Base-by-base conservation (phyloP, 192 early-diverging fungal genomes). In the Linnemannia schmuckeri region DNA sequence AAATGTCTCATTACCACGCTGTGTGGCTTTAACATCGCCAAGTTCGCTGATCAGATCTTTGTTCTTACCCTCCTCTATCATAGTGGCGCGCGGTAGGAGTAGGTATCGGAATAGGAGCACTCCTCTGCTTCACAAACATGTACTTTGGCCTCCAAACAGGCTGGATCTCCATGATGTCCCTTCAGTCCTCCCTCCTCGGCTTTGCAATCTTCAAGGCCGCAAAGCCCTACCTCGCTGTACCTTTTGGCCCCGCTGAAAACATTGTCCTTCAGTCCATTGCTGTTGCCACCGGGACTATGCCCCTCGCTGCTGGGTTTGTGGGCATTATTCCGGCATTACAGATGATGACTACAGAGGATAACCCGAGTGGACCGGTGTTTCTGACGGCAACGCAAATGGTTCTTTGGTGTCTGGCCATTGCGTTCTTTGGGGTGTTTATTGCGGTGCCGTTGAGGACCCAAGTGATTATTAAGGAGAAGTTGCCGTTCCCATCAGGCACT, bases 371-470 rank as follows among this genome's bases (percentile, higher is more conserved):
- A 20, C 91, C 92, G 0, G 91, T 94, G 4, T 81, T 90, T 47
- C 82, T 94, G 27, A 82, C 66, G 24, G 89, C 83, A 0, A 68
- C 40, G 44, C 87, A 93, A 76, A 81, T 97, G 54, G 90, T 96
- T 47, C 83, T 95, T 1, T 97, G 95, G 95, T 93, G 94, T 27
- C 71, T 97, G 44, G 95, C 92, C 7, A 88, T 95, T 74, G 94
- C 96, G 22, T 96, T 96, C 85, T 97, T 96, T 90, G 97, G 97
- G n/a, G 94, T 97, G 5, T 97, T 97, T 88, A 97, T 97, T 90
- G 96, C 96, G 7, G 90, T 96, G 2, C 96, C 96, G 2, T 79
- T 97, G 75, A 89, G 97, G 55, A 92, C 89, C 70, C 95, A 96
- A 69, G 95, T 95, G 22, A 94, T 97, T 76, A 90, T 97, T 46